Percentiles rank a stretch among this genome's conserved stretches.
Evolutionary conservation across 164 flowering plant genomes (phyloP).

Genomic region (Cinnamomum chago): DNA sequence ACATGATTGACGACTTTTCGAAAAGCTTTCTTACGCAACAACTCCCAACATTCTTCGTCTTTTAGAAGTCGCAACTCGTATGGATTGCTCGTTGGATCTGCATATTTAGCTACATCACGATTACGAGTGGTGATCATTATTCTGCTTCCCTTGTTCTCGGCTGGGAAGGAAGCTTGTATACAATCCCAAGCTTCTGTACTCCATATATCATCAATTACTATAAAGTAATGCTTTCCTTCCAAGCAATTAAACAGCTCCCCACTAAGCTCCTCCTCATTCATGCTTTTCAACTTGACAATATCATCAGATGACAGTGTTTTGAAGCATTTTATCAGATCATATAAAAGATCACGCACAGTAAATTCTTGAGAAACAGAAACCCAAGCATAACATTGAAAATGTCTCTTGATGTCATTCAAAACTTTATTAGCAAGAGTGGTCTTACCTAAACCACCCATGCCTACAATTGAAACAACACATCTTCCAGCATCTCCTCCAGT

Average conservation of each 20-base stretch:
- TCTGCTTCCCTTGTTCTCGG: constrained; percentile 20
- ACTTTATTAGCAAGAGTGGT: constrained; percentile 24
- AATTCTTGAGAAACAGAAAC: constrained; percentile 27
- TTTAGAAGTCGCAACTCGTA: constrained; percentile 13
- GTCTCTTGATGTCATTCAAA: constrained; percentile 7
- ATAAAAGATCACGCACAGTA: constrained; percentile 11
- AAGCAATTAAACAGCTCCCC: constrained; percentile 3
- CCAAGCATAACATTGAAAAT: constrained; percentile 23
- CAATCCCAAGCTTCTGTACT: constrained; percentile 20
- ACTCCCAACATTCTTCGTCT: constrained; percentile 24
- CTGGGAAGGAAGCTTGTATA: constrained; percentile 23
- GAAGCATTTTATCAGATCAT: constrained; percentile 7
- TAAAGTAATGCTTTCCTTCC: constrained; percentile 12
- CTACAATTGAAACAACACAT: constrained; percentile 4
- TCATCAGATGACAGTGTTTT: background rate
- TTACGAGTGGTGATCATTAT: constrained; percentile 33
- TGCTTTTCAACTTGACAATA: background rate
- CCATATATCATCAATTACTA: constrained; percentile 43
- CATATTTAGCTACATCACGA: constrained; percentile 22
- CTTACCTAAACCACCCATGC: constrained; percentile 25
- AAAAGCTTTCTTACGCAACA: constrained; percentile 25
- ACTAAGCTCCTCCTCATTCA: constrained; percentile 3
- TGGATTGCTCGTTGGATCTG: constrained; percentile 2
- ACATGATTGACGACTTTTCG: background rate
- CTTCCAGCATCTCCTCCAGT: background rate